Evolutionary conservation across 2,329 filamentous ascomycete species (phyloP).

Genomic region (Zasmidium citrigriseum): DNA sequence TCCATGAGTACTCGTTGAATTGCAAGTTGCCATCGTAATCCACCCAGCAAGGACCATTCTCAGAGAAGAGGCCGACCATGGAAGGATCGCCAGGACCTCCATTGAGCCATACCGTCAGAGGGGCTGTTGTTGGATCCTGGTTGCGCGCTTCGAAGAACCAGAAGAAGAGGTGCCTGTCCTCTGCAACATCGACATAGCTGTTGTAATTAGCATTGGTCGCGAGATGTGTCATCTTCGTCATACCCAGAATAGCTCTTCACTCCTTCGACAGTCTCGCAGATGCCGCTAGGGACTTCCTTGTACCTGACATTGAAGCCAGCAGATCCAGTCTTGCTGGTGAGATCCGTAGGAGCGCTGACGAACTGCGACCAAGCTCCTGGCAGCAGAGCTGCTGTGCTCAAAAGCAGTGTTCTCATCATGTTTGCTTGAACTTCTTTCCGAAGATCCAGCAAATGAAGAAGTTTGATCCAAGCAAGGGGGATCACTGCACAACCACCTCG

Average conservation of each 20-base stretch:
- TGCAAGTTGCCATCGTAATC: slow-evolving; percentile 31
- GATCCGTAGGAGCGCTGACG: slow-evolving; percentile 45
- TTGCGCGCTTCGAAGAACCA: slow-evolving; percentile 60
- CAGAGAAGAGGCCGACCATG: slow-evolving; percentile 59
- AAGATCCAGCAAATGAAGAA: not conserved
- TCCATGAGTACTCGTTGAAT: slow-evolving; percentile 62
- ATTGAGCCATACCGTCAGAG: slow-evolving; percentile 62
- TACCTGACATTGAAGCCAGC: slow-evolving; percentile 57
- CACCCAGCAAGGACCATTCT: slow-evolving; percentile 33
- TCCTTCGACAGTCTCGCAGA: slow-evolving; percentile 58
- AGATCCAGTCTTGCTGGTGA: slow-evolving; percentile 44
- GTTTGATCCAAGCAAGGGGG: not conserved
- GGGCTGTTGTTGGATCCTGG: slow-evolving; percentile 54
- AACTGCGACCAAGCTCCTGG: slow-evolving; percentile 38
- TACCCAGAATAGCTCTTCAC: slow-evolving; percentile 61
- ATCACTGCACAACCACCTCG: not conserved
- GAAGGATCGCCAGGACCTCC: slow-evolving; percentile 61
- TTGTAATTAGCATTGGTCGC: too few relatives aligned
- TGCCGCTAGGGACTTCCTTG: slow-evolving; percentile 57
- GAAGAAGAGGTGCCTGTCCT: slow-evolving; percentile 54
- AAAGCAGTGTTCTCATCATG: not conserved
- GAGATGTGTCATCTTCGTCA: slow-evolving; percentile 55
- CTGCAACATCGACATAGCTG: slow-evolving; percentile 48
- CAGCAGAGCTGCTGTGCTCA: not conserved
- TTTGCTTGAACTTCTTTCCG: not conserved